Base-by-base conservation (phyloP, 768 basidiomycete species). In the Pleurotus salmoneostramineus region DNA sequence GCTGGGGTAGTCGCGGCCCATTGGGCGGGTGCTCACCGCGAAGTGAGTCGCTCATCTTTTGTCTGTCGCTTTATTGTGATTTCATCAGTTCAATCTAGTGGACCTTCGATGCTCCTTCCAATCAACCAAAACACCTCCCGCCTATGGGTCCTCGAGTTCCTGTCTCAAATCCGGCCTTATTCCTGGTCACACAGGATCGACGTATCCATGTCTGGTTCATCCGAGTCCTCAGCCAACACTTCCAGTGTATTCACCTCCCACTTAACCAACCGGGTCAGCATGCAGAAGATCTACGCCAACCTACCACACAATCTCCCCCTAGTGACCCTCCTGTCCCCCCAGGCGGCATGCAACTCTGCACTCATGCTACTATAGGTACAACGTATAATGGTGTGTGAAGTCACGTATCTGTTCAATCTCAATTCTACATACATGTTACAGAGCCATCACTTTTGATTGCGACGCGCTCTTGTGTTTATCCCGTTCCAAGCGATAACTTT, bases 141-240 rank as follows among this genome's bases (percentile, higher is more conserved):
- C 71, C 74, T 3, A 75, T 79, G 34, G 89, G 89, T 1, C 87
- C 88, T 14, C 62, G 62, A 7, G 77, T 80, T 14, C 82, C 82
- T 3, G 67, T 83, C 1, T 77, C 81, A 14, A 75, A 73, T 48
- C 79, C 82, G n/a, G 80, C 80, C 6, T 72, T 91, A 44, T 61
- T 88, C 8, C 72, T 89, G 10, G 82, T 91, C 12, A 88, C 87
- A 0, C 82, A 89, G 69, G 77, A 83, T 56, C 82, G 85, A 50
- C 77, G 75, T 35, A 70, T 85, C 15, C 75, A 81, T 50, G 65
- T 86, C 47, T 83, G 77, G 66, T 85, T 81, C 63, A 66, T 83
- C 45, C 81, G 81, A 12, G 72, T 79, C 47, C 78, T 79, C 61
- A 47, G 65, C 2, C 65, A 75, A 1, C 67, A 72, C 6, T 63